Conservation (phyloP, 108 stramenopile genomes). For the Nitzschia sp. region DNA sequence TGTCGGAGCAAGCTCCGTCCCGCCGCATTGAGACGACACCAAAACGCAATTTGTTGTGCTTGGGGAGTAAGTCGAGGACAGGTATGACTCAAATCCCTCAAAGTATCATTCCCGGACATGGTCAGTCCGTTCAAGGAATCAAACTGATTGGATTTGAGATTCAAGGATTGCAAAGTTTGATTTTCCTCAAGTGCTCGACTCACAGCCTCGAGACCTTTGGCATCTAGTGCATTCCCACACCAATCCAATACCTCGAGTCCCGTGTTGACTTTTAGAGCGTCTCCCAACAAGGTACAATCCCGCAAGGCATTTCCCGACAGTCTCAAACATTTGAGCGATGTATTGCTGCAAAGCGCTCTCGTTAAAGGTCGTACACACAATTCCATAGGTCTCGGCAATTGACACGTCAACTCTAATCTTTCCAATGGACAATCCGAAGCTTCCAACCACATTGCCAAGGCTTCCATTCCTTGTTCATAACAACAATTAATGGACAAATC, state of each 20-base stretch:
- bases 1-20: slow-evolving; percentile 2
- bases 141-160: slow-evolving; percentile 10
- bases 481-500: slow-evolving; percentile 8
- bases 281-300: background rate
- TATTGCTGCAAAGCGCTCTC: background rate
- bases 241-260: slow-evolving; percentile 9
- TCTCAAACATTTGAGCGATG: background rate
- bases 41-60: background rate
- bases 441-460: background rate
- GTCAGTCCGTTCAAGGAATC: background rate
- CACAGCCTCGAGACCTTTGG: background rate
- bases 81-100: background rate
- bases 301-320: slow-evolving; percentile 6
- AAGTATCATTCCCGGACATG: background rate
- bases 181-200: background rate
- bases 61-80: slow-evolving; percentile 2
- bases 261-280: background rate
- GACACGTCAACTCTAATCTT: slow-evolving; percentile 7
- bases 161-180: background rate
- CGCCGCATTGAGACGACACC: slow-evolving; percentile 1
- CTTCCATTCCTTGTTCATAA: background rate
- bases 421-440: background rate
- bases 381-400: background rate
- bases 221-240: background rate
- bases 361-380: background rate